Evolutionary conservation across 2,329 filamentous ascomycete genomes (phyloP), one percentile per base, ranked within the genome.

Genomic region (Penicillium sp.): DNA sequence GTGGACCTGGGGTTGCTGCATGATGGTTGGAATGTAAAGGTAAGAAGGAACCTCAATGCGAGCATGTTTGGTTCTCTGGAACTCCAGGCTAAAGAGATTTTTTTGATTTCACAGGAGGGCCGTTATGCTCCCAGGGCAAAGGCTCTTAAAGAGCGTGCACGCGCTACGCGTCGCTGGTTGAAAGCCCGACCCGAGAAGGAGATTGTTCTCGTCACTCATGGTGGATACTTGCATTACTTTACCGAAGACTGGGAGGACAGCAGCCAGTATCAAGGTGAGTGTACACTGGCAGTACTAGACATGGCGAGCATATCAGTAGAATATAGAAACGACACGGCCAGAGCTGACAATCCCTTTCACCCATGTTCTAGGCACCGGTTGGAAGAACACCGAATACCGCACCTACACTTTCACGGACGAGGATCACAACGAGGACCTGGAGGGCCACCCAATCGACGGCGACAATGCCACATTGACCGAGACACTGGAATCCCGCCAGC

Each of bases 211-310:
- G 88, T 94, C 6, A 85, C 88, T 3, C 90, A 95, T 60, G 90
- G 90, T 1, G 87, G 86, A 1, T 86, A 90, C 58, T 65, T 95
- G 59, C 90, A 95, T 66, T 94, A 88, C 60, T 72, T 95, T 53
- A 93, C 88, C 0, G 81, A 90, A 56, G 89, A 95, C 61, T 94
- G 84, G 81, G 75, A 81, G 46, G 85, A 82, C 37, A 77, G 59
- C 59, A 73, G 72, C 41, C 63, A 67, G 38, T 74, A 72, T 55
- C 63, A 70, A 50, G 76, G 73, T 74, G 64, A 26, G 64, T 57
- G 13, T 43, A 33, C 24, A n/a, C 18, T 18, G 18, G 3, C 18
- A 18, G 18, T 18, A 18, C 18, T 18, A 18, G 18, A 18, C 18
- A 3, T 18, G 32, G 26, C 9, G 2, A 27, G 38, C 35, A 7